phyloP scores from a whole-genome alignment of 768 basidiomycete species.

The Collybiopsis luxurians region DNA sequence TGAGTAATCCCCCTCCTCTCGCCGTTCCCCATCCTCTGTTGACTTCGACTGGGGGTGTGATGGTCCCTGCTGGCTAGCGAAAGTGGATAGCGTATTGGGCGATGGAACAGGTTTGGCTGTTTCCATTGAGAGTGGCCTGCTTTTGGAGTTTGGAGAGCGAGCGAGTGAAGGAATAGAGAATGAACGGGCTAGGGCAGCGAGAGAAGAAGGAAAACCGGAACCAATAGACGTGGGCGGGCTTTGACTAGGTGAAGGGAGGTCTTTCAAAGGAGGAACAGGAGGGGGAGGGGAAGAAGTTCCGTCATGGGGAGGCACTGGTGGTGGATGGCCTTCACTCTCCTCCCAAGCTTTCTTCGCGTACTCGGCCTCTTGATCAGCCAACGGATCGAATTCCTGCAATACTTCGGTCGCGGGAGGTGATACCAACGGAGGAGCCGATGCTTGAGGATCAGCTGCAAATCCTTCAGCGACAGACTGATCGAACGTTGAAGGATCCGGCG shows the following conservation, averaged over 20 bases:
- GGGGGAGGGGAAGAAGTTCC: constrained; percentile 30
- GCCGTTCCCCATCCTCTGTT: neutral
- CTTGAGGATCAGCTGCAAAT: constrained; percentile 14
- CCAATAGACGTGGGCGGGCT: constrained; percentile 19
- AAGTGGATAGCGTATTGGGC: constrained; percentile 52
- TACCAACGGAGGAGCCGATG: constrained; percentile 5
- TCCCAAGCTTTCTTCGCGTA: constrained; percentile 68
- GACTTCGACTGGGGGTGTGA: constrained; percentile 4
- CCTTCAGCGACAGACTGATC: constrained; percentile 39
- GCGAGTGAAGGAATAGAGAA: constrained; percentile 53
- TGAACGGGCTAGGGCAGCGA: constrained; percentile 64
- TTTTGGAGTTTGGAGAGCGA: constrained; percentile 23
- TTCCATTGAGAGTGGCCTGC: constrained; percentile 59
- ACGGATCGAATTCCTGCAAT: constrained; percentile 67
- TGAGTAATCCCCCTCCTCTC: neutral
- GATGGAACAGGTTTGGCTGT: constrained; percentile 56
- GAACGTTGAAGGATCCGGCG: constrained; percentile 43
- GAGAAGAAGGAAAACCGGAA: constrained; percentile 43
- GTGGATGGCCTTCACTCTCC: constrained; percentile 58
- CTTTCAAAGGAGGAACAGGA: constrained; percentile 31
- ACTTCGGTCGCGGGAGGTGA: constrained; percentile 32
- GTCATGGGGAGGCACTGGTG: constrained; percentile 32
- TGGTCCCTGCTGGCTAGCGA: constrained; percentile 38
- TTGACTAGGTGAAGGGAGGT: constrained; percentile 21
- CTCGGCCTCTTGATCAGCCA: constrained; percentile 54